Conservation (phyloP, 2,329 filamentous ascomycete genomes). For the Fusarium duplospermum region DNA sequence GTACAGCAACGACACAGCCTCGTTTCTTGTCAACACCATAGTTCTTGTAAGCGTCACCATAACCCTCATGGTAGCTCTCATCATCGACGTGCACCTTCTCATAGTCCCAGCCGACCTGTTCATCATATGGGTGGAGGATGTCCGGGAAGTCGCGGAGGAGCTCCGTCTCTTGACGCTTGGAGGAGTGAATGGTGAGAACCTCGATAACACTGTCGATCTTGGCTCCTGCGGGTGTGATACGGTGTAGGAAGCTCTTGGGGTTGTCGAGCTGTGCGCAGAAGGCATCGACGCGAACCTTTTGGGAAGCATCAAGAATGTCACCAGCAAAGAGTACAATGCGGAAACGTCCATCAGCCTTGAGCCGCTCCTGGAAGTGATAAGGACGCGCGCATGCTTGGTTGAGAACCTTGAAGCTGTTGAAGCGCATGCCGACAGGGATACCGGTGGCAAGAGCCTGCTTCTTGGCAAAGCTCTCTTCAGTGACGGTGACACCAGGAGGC, state of each 20-base stretch:
- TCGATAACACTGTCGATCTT: constrained; percentile 59
- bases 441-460: constrained; percentile 51
- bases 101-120: constrained; percentile 65
- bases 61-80: constrained; percentile 63
- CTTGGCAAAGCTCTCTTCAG: not conserved
- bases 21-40: constrained; percentile 67
- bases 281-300: constrained; percentile 43
- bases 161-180: constrained; percentile 61
- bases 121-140: constrained; percentile 61
- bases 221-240: constrained; percentile 39
- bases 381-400: constrained; percentile 67
- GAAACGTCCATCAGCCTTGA: constrained; percentile 66
- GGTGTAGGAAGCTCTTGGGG: constrained; percentile 52
- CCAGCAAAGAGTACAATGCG: constrained; percentile 72
- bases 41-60: constrained; percentile 63
- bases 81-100: constrained; percentile 68
- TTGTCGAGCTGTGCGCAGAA: constrained; percentile 51
- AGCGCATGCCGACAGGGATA: constrained; percentile 64
- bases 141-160: constrained; percentile 53
- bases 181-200: constrained; percentile 69
- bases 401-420: constrained; percentile 69
- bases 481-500: not conserved
- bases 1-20: constrained; percentile 69
- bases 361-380: constrained; percentile 67
- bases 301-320: constrained; percentile 58